These are phyloP conservation scores for Monosporascus sp. DNA, from an alignment of 2,329 filamentous ascomycete genomes.

Conservation along the genomic window DNA sequence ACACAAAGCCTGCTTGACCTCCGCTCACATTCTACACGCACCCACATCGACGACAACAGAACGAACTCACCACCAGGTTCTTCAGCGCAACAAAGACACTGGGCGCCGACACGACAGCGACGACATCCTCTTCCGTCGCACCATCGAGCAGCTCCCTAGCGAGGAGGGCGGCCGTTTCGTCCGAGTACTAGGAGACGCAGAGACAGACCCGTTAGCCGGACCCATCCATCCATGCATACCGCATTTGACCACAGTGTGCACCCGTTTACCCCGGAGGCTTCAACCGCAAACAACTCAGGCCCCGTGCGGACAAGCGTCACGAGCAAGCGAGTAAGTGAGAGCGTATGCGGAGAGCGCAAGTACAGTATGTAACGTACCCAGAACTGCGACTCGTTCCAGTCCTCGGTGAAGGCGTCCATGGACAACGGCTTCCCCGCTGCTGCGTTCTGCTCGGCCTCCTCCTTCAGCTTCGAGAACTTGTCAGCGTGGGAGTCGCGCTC, in stretches of 20 bases:
- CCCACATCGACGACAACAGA: slow-evolving; percentile 1
- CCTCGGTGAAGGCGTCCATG: slow-evolving; percentile 71
- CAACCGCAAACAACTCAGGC: too few species aligned
- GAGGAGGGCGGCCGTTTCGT: slow-evolving; percentile 61
- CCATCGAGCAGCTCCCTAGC: slow-evolving; percentile 62
- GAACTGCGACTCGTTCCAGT: slow-evolving; percentile 82
- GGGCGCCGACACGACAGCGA: slow-evolving; percentile 69
- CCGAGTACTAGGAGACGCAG: slow-evolving; percentile 53
- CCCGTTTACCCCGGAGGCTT: too few species aligned
- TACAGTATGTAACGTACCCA: slow-evolving; percentile 51
- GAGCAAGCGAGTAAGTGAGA: neutral
- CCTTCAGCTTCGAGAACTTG: slow-evolving; percentile 63
- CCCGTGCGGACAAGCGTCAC: neutral
- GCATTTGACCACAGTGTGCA: neutral
- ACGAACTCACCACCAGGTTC: slow-evolving; percentile 56
- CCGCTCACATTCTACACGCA: too few species aligned
- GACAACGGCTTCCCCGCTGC: slow-evolving; percentile 28
- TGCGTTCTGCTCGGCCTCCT: slow-evolving; percentile 47
- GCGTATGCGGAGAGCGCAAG: neutral
- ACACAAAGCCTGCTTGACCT: too few species aligned
- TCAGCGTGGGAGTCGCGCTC: slow-evolving; percentile 64
- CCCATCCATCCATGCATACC: neutral
- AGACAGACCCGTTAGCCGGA: neutral
- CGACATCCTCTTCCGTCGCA: slow-evolving; percentile 48
- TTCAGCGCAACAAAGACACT: slow-evolving; percentile 74